phyloP scores from a whole-genome alignment of 2,329 filamentous ascomycete species.

The Cordyceps sp. region DNA sequence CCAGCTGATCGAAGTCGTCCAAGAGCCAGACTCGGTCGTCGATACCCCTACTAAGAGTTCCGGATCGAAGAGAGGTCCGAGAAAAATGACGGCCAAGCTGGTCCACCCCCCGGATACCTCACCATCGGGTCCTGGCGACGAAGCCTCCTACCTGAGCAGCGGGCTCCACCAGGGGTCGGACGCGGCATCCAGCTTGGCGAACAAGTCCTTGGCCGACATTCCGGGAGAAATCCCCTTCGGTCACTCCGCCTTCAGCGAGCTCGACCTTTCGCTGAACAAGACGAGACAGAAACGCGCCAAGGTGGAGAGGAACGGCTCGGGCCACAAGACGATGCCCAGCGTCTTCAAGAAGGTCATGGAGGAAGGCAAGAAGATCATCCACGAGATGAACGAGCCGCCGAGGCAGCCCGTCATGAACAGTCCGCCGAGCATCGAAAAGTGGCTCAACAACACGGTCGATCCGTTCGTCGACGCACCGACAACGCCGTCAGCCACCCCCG shows the following conservation, averaged over 20 bases:
- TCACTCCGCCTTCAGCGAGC: conserved; percentile 48
- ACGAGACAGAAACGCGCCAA: conserved; percentile 25
- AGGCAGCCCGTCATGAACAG: conserved; percentile 32
- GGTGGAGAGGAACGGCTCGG: conserved; percentile 34
- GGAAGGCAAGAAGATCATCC: conserved; percentile 48
- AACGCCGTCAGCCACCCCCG: not conserved
- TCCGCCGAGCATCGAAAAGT: conserved; percentile 48
- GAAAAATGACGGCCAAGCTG: conserved; percentile 11
- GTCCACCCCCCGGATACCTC: conserved; percentile 5
- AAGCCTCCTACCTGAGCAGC: conserved; percentile 10
- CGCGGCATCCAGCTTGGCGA: conserved; percentile 19
- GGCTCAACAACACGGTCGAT: conserved; percentile 46
- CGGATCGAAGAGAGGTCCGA: conserved; percentile 10
- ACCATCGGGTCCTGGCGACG: conserved; percentile 11
- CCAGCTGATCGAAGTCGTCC: conserved; percentile 14
- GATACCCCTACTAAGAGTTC: conserved; percentile 22
- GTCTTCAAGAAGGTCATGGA: conserved; percentile 48
- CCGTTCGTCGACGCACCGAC: conserved; percentile 35
- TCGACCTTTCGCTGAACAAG: conserved; percentile 36
- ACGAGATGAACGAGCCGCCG: conserved; percentile 40
- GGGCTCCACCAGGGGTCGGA: conserved; percentile 13
- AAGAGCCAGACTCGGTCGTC: conserved; percentile 19
- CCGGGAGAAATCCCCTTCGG: conserved; percentile 43
- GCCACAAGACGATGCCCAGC: conserved; percentile 43
- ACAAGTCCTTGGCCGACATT: conserved; percentile 39